A percentile compares a stretch with the other conserved stretches of the same genome.
Conservation (phyloP, 306 rosid species). For the peach (Prunus persica) region Prunus_persica_NCBIv2 NC_034011.1:50501-51000, state of each 20-base stretch:
- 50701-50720: slow-evolving; percentile 91
- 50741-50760: slow-evolving; percentile 98
- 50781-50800: slow-evolving; percentile 69
- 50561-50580: slow-evolving; percentile 69
- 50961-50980: background rate
- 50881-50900: slow-evolving; percentile 93
- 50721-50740: slow-evolving; percentile 90
- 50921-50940: slow-evolving; percentile 61
- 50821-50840: slow-evolving; percentile 93
- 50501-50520: slow-evolving; percentile 95
- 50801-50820: slow-evolving; percentile 59
- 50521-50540: slow-evolving; percentile 83
- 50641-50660: slow-evolving; percentile 90
- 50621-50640: slow-evolving; percentile 95
- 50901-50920: slow-evolving; percentile 85
- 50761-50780: slow-evolving; percentile 81
- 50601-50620: slow-evolving; percentile 80
- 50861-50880: slow-evolving; percentile 93
- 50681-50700: slow-evolving; percentile 66
- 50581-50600: slow-evolving; percentile 81
- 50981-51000: background rate
- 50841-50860: slow-evolving; percentile 95
- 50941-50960: background rate
- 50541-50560: slow-evolving; percentile 63
- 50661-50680: slow-evolving; percentile 83